A percentile compares a stretch with the other conserved stretches of the same genome.
These are phyloP conservation scores for Saturnispora mendoncae DNA, from an alignment of 805 yeast genomes.

Conservation along the genomic window DNA sequence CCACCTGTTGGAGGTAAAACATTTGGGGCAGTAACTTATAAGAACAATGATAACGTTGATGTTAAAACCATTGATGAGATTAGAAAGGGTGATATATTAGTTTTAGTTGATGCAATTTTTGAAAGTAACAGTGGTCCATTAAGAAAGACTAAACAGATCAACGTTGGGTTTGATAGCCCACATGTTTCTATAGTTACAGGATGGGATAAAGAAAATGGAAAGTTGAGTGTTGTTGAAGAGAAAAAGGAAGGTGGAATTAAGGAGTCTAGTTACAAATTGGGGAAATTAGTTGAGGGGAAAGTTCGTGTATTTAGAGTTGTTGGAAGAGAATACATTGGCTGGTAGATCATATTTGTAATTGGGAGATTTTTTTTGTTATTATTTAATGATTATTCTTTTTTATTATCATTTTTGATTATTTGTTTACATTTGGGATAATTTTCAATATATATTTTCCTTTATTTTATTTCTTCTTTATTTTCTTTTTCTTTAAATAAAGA, in stretches of 20 bases:
- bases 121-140: constrained; percentile 46
- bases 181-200: constrained; percentile 57
- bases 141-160: constrained; percentile 28
- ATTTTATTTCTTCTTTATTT: not conserved
- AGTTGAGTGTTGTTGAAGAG: constrained; percentile 58
- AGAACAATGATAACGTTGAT: constrained; percentile 41
- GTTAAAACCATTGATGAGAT: constrained; percentile 52
- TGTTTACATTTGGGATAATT: not conserved
- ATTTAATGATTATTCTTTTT: no score
- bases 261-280: constrained; percentile 54
- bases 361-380: not conserved
- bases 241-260: constrained; percentile 39
- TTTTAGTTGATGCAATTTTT: constrained; percentile 68
- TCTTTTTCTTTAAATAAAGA: constrained; percentile 1
- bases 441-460: not conserved
- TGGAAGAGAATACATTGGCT: constrained; percentile 62
- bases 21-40: constrained; percentile 66
- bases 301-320: constrained; percentile 73
- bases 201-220: constrained; percentile 65
- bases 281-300: constrained; percentile 71
- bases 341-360: constrained; percentile 33
- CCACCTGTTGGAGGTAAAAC: constrained; percentile 53
- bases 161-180: constrained; percentile 48
- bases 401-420: not conserved
- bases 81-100: constrained; percentile 76